Conservation (phyloP, 176 grass and related monocot genomes). For the Aegilops speltoides region DNA sequence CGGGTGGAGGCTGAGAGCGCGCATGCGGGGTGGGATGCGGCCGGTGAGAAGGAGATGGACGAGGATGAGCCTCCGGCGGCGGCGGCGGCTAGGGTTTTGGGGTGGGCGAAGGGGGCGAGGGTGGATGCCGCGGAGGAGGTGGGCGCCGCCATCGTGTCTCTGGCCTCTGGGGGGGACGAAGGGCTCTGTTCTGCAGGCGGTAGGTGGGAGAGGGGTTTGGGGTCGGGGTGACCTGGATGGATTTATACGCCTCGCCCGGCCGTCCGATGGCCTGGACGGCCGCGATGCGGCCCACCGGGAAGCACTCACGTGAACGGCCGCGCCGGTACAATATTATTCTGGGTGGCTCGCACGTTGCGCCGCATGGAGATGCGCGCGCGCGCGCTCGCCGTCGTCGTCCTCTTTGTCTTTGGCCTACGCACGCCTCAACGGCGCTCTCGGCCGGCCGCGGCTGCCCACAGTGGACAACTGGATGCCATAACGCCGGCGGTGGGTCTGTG, state of each 20-base stretch:
- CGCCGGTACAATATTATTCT: not conserved
- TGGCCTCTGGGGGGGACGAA: not conserved
- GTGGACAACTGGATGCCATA: not conserved
- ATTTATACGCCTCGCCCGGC: conserved; percentile 6
- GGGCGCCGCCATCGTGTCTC: conserved; percentile 53
- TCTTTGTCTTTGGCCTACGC: too few relatives aligned
- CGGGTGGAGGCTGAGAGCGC: not conserved
- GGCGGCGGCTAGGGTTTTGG: conserved; percentile 53
- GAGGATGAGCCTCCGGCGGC: not conserved
- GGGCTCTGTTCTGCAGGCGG: not conserved
- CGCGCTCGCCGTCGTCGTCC: too few relatives aligned
- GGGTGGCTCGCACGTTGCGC: not conserved
- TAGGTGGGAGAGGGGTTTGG: not conserved
- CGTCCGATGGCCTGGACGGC: not conserved
- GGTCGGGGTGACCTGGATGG: not conserved
- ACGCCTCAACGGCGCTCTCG: too few relatives aligned
- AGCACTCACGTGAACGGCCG: not conserved
- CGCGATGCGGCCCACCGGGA: not conserved
- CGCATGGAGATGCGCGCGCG: not conserved
- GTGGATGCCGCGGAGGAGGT: conserved; percentile 39
- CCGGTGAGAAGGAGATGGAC: conserved; percentile 3
- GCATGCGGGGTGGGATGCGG: conserved; percentile 1
- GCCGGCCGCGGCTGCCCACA: not conserved
- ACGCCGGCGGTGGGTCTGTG: too few relatives aligned
- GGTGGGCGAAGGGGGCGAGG: conserved; percentile 31